phyloP scores from a whole-genome alignment of 1,284 basidiomycete species.

The Mycocalia duriaeana region DNA sequence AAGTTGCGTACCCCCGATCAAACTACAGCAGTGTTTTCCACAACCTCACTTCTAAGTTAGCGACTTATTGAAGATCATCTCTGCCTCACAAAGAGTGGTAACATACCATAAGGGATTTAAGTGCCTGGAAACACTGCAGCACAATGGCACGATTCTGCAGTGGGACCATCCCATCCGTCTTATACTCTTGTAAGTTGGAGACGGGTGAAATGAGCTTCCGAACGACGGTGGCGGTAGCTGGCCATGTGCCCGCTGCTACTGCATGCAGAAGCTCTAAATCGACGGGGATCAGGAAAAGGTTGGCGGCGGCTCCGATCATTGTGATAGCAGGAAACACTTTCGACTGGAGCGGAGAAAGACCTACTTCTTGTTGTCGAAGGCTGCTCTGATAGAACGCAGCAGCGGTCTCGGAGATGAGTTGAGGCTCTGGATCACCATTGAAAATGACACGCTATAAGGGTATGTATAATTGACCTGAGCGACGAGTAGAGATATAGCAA shows the following conservation, averaged over 20 bases:
- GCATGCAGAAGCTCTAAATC: not conserved
- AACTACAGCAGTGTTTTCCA: too few relatives aligned
- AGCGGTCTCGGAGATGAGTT: constrained; percentile 31
- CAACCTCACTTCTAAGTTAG: too few relatives aligned
- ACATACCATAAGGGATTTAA: too few relatives aligned
- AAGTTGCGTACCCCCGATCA: too few relatives aligned
- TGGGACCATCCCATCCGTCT: not conserved
- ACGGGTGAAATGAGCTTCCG: not conserved
- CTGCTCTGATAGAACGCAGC: constrained; percentile 31
- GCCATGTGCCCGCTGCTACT: not conserved
- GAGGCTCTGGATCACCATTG: constrained; percentile 12
- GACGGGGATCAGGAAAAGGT: constrained; percentile 11
- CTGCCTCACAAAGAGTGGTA: too few relatives aligned
- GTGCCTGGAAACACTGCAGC: not conserved
- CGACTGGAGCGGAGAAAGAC: constrained; percentile 15
- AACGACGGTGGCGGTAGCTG: not conserved
- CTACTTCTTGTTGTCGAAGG: constrained; percentile 9
- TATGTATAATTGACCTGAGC: not conserved
- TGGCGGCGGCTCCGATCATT: constrained; percentile 10
- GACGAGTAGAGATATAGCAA: not conserved
- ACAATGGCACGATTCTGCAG: not conserved
- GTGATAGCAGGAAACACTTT: constrained; percentile 4
- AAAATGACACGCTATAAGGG: not conserved
- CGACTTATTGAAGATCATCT: too few relatives aligned
- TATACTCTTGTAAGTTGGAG: not conserved